Evolutionary conservation across 2,329 filamentous ascomycete genomes (phyloP).

Genomic region (Trichoderma atroviride): DNA sequence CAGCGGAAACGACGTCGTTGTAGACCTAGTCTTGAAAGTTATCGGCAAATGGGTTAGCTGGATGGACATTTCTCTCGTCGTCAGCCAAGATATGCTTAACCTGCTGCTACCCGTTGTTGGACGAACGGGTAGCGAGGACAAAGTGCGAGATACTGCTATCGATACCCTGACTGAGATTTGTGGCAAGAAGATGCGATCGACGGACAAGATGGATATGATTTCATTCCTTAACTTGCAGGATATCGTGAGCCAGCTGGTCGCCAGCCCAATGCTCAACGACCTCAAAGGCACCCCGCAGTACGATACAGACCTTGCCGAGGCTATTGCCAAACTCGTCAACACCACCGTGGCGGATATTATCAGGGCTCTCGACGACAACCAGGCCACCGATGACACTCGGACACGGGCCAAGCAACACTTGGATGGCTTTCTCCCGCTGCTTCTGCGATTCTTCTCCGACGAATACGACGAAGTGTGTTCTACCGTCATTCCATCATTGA

Average conservation of each 20-base stretch:
- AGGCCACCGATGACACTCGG: slow-evolving; percentile 64
- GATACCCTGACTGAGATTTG: slow-evolving; percentile 96
- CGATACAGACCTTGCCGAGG: slow-evolving; percentile 93
- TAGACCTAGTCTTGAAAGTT: slow-evolving; percentile 88
- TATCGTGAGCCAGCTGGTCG: slow-evolving; percentile 83
- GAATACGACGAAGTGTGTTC: slow-evolving; percentile 98
- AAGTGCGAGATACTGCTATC: slow-evolving; percentile 85
- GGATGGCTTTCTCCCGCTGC: slow-evolving; percentile 79
- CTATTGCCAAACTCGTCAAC: slow-evolving; percentile 94
- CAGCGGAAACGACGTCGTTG: slow-evolving; percentile 68
- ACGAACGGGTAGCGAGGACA: slow-evolving; percentile 72
- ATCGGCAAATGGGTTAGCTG: slow-evolving; percentile 98
- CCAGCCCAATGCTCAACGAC: slow-evolving; percentile 78
- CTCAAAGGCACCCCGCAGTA: slow-evolving; percentile 81
- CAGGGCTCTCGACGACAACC: slow-evolving; percentile 73
- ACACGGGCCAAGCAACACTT: slow-evolving; percentile 79
- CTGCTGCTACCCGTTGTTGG: slow-evolving; percentile 85
- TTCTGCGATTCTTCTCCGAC: slow-evolving; percentile 93
- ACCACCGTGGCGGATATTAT: slow-evolving; percentile 85
- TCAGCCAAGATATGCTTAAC: slow-evolving; percentile 85
- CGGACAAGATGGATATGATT: slow-evolving; percentile 94
- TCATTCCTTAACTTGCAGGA: slow-evolving; percentile 83
- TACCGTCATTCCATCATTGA: slow-evolving; percentile 89
- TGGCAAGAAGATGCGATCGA: slow-evolving; percentile 94
- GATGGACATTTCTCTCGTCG: slow-evolving; percentile 93